A percentile compares a stretch with the other conserved stretches of the same genome.
phyloP scores from a whole-genome alignment of 176 grass and related monocot genomes.

The Carex littledalei region DNA sequence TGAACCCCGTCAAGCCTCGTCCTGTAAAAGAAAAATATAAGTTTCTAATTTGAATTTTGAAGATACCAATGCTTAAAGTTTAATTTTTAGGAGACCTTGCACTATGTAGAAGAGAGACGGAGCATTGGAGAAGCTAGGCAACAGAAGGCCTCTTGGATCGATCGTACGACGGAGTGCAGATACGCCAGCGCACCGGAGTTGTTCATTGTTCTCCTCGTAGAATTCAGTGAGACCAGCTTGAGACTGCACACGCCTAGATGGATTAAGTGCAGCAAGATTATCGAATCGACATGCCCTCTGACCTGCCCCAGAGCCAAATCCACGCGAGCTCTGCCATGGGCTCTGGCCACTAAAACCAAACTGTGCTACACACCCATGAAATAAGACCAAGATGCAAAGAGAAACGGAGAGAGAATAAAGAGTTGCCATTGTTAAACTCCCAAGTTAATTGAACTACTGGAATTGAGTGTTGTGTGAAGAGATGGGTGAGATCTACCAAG shows the following conservation, averaged over 20 bases:
- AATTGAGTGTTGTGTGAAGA: constrained; percentile 5
- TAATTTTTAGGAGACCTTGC: constrained; percentile 19
- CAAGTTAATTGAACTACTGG: background rate
- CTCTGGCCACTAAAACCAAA: background rate
- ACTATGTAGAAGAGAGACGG: constrained; percentile 26
- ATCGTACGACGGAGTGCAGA: constrained; percentile 7
- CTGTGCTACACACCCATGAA: constrained; percentile 27
- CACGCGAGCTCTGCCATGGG: constrained; percentile 12
- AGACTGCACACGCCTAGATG: background rate
- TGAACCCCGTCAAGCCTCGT: constrained; percentile 11
- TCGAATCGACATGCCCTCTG: constrained; percentile 19
- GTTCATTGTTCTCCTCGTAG: background rate
- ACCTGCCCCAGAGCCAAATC: constrained; percentile 5
- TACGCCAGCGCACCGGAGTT: constrained; percentile 27
- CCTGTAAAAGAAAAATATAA: background rate
- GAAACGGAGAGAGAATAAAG: background rate
- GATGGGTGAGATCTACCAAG: background rate
- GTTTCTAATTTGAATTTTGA: background rate
- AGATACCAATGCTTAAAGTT: background rate
- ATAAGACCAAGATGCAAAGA: constrained; percentile 25
- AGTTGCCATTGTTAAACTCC: constrained; percentile 18
- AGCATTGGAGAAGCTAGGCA: constrained; percentile 29
- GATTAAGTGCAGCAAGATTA: constrained; percentile 18
- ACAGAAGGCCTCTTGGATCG: constrained; percentile 20
- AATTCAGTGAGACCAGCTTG: constrained; percentile 33